Conservation (phyloP, 768 basidiomycete genomes). For the Kwoniella bestiolae region DNA sequence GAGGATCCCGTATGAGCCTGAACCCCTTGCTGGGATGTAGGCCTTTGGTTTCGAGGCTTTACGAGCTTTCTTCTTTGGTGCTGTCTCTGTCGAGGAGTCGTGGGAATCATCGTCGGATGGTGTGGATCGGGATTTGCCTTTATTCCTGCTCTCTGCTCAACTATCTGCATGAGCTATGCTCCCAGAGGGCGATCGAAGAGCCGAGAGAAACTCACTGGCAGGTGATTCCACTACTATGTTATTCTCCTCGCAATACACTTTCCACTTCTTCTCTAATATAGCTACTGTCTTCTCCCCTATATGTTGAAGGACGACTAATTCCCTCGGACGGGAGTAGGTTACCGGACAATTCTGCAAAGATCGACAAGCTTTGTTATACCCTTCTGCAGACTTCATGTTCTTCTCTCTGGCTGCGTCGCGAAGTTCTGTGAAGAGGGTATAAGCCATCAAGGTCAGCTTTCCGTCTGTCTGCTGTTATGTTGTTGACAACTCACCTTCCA, state of each 20-base stretch:
- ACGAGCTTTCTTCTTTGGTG: constrained; percentile 26
- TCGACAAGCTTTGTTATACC: constrained; percentile 47
- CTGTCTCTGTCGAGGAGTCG: constrained; percentile 1
- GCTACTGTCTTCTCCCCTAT: constrained; percentile 50
- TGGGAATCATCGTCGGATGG: constrained; percentile 10
- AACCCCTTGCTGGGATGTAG: constrained; percentile 46
- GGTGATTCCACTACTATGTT: constrained; percentile 37
- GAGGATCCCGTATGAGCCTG: constrained; percentile 54
- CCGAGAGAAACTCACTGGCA: constrained; percentile 30
- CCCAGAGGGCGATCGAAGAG: background rate
- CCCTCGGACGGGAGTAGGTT: constrained; percentile 41
- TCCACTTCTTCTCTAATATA: constrained; percentile 46
- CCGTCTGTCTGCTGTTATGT: background rate
- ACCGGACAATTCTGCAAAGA: constrained; percentile 50
- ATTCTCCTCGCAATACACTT: constrained; percentile 42
- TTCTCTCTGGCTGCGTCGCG: constrained; percentile 44
- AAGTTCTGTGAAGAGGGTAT: constrained; percentile 32
- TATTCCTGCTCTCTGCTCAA: constrained; percentile 7
- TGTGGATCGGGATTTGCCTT: constrained; percentile 27
- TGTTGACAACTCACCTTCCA: constrained; percentile 41
- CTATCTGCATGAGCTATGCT: background rate
- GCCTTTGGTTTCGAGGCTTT: constrained; percentile 34
- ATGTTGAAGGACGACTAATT: constrained; percentile 42
- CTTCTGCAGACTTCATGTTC: constrained; percentile 43
- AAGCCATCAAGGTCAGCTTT: background rate